Conservation (phyloP, 192 early-diverging fungal genomes). For the Helicostylum pulchrum region DNA sequence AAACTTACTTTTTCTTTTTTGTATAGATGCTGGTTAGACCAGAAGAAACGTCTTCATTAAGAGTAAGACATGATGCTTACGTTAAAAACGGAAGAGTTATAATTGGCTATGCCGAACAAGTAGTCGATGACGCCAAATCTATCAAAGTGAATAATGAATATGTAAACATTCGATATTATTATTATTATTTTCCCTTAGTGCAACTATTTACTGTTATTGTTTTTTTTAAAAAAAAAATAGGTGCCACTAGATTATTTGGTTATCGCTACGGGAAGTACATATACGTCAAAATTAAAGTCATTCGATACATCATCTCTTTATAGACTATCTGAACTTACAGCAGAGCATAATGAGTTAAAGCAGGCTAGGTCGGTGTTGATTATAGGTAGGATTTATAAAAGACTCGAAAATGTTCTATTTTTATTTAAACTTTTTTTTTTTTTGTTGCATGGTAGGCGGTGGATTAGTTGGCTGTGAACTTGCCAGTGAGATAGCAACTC, state of each 20-base stretch:
- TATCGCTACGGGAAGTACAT: slow-evolving; percentile 34
- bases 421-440: background rate
- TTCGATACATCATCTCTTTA: slow-evolving; percentile 35
- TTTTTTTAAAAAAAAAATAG: slow-evolving; percentile 9
- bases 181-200: background rate
- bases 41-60: slow-evolving; percentile 17
- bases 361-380: slow-evolving; percentile 25
- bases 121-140: slow-evolving; percentile 18
- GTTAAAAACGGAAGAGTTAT: slow-evolving; percentile 34
- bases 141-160: slow-evolving; percentile 26
- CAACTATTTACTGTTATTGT: background rate
- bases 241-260: slow-evolving; percentile 37
- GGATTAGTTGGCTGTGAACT: slow-evolving; percentile 51
- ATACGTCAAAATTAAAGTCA: slow-evolving; percentile 32
- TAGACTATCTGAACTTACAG: slow-evolving; percentile 7
- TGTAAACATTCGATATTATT: slow-evolving; percentile 15
- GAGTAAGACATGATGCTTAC: slow-evolving; percentile 34
- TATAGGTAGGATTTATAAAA: slow-evolving; percentile 16
- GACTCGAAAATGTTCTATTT: background rate
- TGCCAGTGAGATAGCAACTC: slow-evolving; percentile 33
- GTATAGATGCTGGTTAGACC: slow-evolving; percentile 20
- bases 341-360: slow-evolving; percentile 20
- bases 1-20: background rate
- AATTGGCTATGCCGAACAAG: slow-evolving; percentile 29
- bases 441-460: slow-evolving; percentile 21